Evolutionary conservation across 163 green algal species (phyloP), one percentile per base, ranked within the genome.

Genomic region (Prototheca cutis): DNA sequence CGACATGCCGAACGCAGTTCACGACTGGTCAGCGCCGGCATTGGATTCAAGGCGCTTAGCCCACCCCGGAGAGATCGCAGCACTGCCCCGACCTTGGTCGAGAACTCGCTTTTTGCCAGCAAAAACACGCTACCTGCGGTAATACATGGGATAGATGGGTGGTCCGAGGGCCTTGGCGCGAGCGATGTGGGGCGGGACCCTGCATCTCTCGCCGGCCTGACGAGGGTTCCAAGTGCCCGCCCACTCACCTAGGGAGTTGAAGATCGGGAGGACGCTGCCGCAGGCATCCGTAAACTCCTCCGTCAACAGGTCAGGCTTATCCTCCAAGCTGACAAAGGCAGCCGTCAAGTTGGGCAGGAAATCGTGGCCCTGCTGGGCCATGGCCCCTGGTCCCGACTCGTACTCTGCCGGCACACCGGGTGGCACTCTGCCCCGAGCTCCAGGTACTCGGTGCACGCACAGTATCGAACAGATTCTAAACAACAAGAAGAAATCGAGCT

Each of bases 51-150:
- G n/a, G n/a, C n/a, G n/a, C n/a, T n/a, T n/a, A n/a, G n/a, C n/a
- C n/a, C n/a, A n/a, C n/a, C n/a, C n/a, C n/a, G n/a, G n/a, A n/a
- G n/a, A n/a, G n/a, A n/a, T n/a, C n/a, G n/a, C n/a, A n/a, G n/a
- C n/a, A n/a, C n/a, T n/a, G n/a, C n/a, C n/a, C n/a, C 15, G 40
- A 80, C 76, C 75, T 84, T 84, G 55, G 23, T 24, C 3, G 60
- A 58, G 59, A 84, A 75, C 65, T 84, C 77, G 42, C 57, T 61
- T 62, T 75, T 81, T 25, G 77, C 77, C 65, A 83, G 75, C 19
- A 65, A 24, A 48, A 84, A 84, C 4, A 84, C 72, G 10, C 66
- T 75, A 24, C 77, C 77, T 79, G 65, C 55, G 67, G 15, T 7
- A 30, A n/a, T n/a, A n/a, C n/a, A n/a, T n/a, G n/a, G n/a, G n/a